Percentiles rank a stretch among this genome's conserved stretches.
Conservation (phyloP, 148 eudicot species). For the Beta vulgaris region DNA sequence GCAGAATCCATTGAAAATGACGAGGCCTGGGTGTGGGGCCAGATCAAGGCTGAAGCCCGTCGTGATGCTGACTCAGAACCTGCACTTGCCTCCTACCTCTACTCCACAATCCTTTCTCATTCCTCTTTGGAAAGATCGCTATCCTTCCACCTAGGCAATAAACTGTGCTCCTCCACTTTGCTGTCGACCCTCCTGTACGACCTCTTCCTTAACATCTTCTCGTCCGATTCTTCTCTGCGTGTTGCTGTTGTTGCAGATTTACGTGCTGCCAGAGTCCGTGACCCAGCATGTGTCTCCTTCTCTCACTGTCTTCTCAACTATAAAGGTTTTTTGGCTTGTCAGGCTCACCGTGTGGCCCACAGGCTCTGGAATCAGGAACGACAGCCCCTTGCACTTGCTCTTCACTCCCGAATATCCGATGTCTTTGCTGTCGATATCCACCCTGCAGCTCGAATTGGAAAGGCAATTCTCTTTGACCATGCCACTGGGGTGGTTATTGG, state of each 20-base stretch:
- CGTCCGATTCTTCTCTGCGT: slow-evolving; percentile 46
- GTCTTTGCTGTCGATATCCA: slow-evolving; percentile 69
- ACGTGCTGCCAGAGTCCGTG: slow-evolving; percentile 67
- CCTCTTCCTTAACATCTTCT: slow-evolving; percentile 62
- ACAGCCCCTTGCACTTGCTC: slow-evolving; percentile 56
- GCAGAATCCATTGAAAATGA: slow-evolving; percentile 33
- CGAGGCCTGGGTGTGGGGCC: slow-evolving; percentile 58
- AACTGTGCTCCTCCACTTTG: slow-evolving; percentile 80
- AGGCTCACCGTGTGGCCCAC: slow-evolving; percentile 68
- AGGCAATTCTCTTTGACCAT: slow-evolving; percentile 64
- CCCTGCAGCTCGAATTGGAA: slow-evolving; percentile 60
- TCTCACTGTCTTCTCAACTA: slow-evolving; percentile 85
- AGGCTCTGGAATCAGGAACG: slow-evolving; percentile 50
- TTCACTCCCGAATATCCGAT: slow-evolving; percentile 54
- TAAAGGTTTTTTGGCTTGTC: slow-evolving; percentile 79
- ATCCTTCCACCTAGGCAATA: slow-evolving; percentile 77
- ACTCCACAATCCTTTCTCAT: slow-evolving; percentile 78
- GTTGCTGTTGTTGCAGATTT: slow-evolving; percentile 82
- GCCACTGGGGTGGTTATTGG: slow-evolving; percentile 78
- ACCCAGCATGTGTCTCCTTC: slow-evolving; percentile 79
- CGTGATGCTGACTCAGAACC: slow-evolving; percentile 83
- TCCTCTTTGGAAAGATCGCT: slow-evolving; percentile 68
- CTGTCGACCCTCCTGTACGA: slow-evolving; percentile 78
- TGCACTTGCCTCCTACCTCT: slow-evolving; percentile 72
- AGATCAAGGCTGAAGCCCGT: slow-evolving; percentile 81